phyloP scores from a whole-genome alignment of 495 filamentous ascomycete species.

The Xylaria bambusicola region DNA sequence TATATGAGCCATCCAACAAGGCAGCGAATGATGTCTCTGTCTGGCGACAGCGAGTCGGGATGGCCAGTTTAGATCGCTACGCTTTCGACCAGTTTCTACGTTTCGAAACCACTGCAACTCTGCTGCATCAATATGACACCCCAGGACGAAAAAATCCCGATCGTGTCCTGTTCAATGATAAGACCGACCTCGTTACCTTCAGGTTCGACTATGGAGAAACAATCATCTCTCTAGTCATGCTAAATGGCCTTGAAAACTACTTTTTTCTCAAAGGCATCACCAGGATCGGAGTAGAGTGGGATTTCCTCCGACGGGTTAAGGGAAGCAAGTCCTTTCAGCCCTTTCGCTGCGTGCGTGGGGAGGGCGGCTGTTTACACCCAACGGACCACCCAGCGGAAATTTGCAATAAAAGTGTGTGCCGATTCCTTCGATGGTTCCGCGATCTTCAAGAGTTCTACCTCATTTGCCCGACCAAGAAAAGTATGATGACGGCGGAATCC shows the following conservation, averaged over 20 bases:
- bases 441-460: no score
- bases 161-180: background rate
- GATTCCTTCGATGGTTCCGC: no score
- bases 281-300: background rate
- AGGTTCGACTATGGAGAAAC: slow-evolving; percentile 1
- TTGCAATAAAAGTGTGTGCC: no score
- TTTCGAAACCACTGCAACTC: background rate
- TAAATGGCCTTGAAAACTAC: background rate
- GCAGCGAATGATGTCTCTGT: background rate
- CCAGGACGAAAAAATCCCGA: background rate
- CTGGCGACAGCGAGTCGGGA: slow-evolving; percentile 6
- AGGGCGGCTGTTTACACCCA: background rate
- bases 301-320: no score
- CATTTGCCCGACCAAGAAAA: no score
- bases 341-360: background rate
- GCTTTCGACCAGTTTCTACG: background rate
- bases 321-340: background rate
- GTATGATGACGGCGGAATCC: no score
- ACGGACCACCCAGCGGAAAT: no score
- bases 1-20: background rate
- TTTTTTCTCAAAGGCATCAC: background rate
- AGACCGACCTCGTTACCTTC: slow-evolving; percentile 13
- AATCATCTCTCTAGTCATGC: background rate
- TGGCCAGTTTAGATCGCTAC: background rate
- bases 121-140: background rate